Percentiles rank a stretch among this genome's conserved stretches.
phyloP scores from a whole-genome alignment of 140 eudicot species.

The Anethum foeniculum region DNA sequence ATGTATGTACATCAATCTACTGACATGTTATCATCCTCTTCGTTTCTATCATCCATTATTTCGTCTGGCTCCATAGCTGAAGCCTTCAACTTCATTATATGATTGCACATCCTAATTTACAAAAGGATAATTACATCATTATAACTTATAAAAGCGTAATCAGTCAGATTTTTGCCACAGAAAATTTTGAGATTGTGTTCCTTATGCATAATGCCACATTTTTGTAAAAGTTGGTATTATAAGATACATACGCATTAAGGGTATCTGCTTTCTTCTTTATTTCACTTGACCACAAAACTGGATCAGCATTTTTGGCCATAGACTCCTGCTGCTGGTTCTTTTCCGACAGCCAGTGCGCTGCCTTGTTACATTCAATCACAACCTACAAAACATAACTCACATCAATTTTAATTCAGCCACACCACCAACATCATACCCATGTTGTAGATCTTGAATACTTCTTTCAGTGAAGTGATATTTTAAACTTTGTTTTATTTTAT shows the following conservation, averaged over 20 bases:
- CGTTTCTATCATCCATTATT: conserved; percentile 26
- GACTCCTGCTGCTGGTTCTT: conserved; percentile 61
- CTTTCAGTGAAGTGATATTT: background rate
- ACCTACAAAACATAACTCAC: conserved; percentile 41
- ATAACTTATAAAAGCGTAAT: background rate
- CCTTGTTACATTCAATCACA: conserved; percentile 54
- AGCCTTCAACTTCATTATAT: conserved; percentile 39
- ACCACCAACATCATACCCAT: background rate
- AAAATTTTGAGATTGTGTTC: background rate
- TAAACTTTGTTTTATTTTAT: background rate
- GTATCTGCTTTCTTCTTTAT: conserved; percentile 53
- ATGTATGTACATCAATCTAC: conserved; percentile 38
- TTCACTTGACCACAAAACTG: conserved; percentile 59
- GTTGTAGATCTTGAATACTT: conserved; percentile 1
- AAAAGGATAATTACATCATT: background rate
- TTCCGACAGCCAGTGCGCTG: conserved; percentile 64
- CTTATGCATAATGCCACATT: background rate
- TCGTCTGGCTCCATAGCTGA: conserved; percentile 31
- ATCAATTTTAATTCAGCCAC: conserved; percentile 1
- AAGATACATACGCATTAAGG: conserved; percentile 46
- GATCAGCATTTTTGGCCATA: conserved; percentile 67
- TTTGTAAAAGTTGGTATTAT: background rate
- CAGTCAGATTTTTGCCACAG: background rate
- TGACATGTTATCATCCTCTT: conserved; percentile 48
- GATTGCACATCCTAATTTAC: conserved; percentile 60